Evolutionary conservation across 495 filamentous ascomycete species (phyloP), one percentile per base, ranked within the genome.

Genomic region (Evansstolkia leycettana): DNA sequence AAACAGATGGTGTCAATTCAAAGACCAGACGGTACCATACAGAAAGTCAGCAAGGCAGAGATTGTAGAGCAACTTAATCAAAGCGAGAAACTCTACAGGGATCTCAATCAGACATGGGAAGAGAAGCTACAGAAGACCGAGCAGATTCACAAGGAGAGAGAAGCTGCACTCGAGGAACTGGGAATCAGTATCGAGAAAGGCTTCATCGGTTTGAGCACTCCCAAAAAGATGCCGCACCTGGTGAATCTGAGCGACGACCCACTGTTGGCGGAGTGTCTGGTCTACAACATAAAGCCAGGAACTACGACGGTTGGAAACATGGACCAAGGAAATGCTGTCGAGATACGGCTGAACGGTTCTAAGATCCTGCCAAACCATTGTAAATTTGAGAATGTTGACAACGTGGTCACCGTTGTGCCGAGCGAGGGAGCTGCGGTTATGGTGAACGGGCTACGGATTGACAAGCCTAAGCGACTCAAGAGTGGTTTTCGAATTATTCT

Each of bases 101-200:
- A 99, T 55, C 75, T 99, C 25, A 99, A 99, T 47, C 88, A 96
- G 64, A 96, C 90, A 0, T 99, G 90, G 90, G 90, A 99, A 62
- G 74, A 99, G 59, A 94, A 95, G 48, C 64, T 99, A 44, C 69
- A 76, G 46, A 94, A 90, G 57, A 99, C 90, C 1, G 90, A 99
- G 50, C 71, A 83, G 39, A 95, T 99, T 38, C 92, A 96, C 65
- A 95, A 93, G 49, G 90, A 99, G 52, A 82, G 90, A 34, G 90
- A 99, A 60, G 73, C 84, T 23, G 92, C 90, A 7, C 63, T 99
- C 20, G 90, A 99, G 60, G 90, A 99, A 53, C 70, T 99, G 17
- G 90, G 90, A 37, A 95, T 99, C 57, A 94, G 86, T 53, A 99
- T 99, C 43, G 90, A 96, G 52, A 99, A 96, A 54, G 90, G 92